A percentile compares a stretch with the other conserved stretches of the same genome.
Evolutionary conservation across 2,329 filamentous ascomycete species (phyloP).

Genomic region (Simplicillium sp.): DNA sequence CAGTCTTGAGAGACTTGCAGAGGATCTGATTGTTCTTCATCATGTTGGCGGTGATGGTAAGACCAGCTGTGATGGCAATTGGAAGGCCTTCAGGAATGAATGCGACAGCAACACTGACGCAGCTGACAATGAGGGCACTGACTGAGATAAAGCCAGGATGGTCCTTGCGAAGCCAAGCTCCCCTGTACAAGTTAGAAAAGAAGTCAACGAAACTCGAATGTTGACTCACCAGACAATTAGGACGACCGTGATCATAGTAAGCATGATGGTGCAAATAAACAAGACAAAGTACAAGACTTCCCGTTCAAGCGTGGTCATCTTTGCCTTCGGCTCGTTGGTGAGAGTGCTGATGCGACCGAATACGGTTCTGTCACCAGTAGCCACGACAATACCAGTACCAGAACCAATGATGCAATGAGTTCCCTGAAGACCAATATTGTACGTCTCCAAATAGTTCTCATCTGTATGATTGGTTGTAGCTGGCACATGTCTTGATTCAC

Average conservation of each 20-base stretch:
- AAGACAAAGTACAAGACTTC: constrained; percentile 66
- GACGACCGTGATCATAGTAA: constrained; percentile 54
- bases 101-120: constrained; percentile 63
- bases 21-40: constrained; percentile 71
- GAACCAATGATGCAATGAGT: constrained; percentile 66
- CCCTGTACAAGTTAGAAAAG: constrained; percentile 21
- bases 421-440: constrained; percentile 68
- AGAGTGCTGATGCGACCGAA: constrained; percentile 68
- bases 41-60: constrained; percentile 68
- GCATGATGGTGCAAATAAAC: constrained; percentile 60
- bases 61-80: constrained; percentile 57
- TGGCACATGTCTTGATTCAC: constrained; percentile 55
- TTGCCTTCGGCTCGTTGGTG: constrained; percentile 58
- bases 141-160: constrained; percentile 66
- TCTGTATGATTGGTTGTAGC: constrained; percentile 59
- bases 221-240: constrained; percentile 54
- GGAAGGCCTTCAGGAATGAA: constrained; percentile 70
- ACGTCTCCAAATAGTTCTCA: constrained; percentile 67
- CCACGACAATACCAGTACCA: constrained; percentile 58
- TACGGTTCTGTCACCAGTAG: constrained; percentile 63
- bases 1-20: constrained; percentile 72
- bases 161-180: constrained; percentile 55
- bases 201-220: too few species aligned
- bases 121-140: constrained; percentile 61
- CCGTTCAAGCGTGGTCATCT: constrained; percentile 59